Evolutionary conservation across 1,284 basidiomycete species (phyloP).

Genomic region (Cutaneotrichosporon dermatis): DNA sequence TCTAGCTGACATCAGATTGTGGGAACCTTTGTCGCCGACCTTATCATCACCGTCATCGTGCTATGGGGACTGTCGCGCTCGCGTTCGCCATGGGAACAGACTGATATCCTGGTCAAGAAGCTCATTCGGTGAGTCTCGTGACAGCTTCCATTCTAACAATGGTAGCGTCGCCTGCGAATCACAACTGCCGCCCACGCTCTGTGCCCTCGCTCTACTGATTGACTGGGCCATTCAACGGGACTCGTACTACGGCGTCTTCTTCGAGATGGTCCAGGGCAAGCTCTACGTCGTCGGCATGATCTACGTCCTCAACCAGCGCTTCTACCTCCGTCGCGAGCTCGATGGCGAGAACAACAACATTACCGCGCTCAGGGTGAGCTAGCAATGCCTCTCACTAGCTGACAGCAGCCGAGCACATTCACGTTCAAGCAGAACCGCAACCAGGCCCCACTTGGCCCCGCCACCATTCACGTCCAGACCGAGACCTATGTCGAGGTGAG

Average conservation of each 20-base stretch:
- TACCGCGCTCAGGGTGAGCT: not conserved
- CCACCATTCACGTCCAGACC: slow-evolving; percentile 30
- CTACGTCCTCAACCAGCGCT: slow-evolving; percentile 28
- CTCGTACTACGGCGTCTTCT: slow-evolving; percentile 24
- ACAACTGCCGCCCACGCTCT: slow-evolving; percentile 26
- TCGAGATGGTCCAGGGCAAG: slow-evolving; percentile 28
- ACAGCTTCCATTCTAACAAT: not conserved
- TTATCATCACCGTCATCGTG: slow-evolving; percentile 16
- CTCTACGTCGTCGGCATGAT: slow-evolving; percentile 27
- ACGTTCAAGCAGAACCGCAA: slow-evolving; percentile 3
- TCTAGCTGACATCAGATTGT: not conserved
- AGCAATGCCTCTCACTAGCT: no score
- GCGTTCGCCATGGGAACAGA: slow-evolving; percentile 30
- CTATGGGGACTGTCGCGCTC: slow-evolving; percentile 24
- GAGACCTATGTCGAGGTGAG: slow-evolving; percentile 28
- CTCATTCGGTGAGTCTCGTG: slow-evolving; percentile 11
- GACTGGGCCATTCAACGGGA: slow-evolving; percentile 23
- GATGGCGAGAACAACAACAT: slow-evolving; percentile 7
- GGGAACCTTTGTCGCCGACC: slow-evolving; percentile 11
- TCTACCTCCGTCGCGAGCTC: slow-evolving; percentile 13
- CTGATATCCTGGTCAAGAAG: slow-evolving; percentile 23
- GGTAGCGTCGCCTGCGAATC: slow-evolving; percentile 24
- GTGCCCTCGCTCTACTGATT: slow-evolving; percentile 22
- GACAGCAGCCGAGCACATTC: slow-evolving; percentile 20
- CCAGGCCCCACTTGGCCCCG: slow-evolving; percentile 9